These are phyloP conservation scores for Tetraselmis striata DNA, from an alignment of 139 green algal genomes.

Conservation along the genomic window DNA sequence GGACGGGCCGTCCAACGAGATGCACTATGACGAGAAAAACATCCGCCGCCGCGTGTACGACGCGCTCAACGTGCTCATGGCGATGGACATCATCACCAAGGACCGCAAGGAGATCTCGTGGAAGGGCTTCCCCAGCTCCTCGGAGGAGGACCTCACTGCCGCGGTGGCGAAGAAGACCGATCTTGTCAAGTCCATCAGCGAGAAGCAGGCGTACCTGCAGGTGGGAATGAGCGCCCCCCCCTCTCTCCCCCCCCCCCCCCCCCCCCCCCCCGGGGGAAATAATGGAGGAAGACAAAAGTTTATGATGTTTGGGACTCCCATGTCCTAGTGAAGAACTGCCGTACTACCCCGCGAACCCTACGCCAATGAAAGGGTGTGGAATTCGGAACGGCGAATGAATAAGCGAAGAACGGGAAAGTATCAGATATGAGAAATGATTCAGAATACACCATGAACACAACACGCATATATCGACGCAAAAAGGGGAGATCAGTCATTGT, in stretches of 20 bases:
- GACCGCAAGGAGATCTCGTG: conserved; percentile 86
- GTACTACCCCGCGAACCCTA: too few relatives aligned
- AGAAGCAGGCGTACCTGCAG: conserved; percentile 44
- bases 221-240: conserved; percentile 15
- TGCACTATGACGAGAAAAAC: conserved; percentile 83
- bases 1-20: conserved; percentile 23
- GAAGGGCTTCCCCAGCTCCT: conserved; percentile 48
- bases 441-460: too few relatives aligned
- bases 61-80: conserved; percentile 95
- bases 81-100: conserved; percentile 88
- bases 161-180: neutral
- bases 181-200: neutral
- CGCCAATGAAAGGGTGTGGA: too few relatives aligned
- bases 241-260: too few relatives aligned
- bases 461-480: too few relatives aligned
- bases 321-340: too few relatives aligned
- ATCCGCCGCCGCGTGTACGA: conserved; percentile 93
- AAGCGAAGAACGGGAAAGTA: too few relatives aligned
- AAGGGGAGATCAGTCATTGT: too few relatives aligned
- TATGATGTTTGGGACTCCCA: too few relatives aligned
- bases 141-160: neutral
- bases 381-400: too few relatives aligned
- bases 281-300: conserved; percentile 30
- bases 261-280: too few relatives aligned
- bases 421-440: too few relatives aligned